phyloP scores from a whole-genome alignment of 2,329 filamentous ascomycete species.

The Alternaria gaisen region DNA sequence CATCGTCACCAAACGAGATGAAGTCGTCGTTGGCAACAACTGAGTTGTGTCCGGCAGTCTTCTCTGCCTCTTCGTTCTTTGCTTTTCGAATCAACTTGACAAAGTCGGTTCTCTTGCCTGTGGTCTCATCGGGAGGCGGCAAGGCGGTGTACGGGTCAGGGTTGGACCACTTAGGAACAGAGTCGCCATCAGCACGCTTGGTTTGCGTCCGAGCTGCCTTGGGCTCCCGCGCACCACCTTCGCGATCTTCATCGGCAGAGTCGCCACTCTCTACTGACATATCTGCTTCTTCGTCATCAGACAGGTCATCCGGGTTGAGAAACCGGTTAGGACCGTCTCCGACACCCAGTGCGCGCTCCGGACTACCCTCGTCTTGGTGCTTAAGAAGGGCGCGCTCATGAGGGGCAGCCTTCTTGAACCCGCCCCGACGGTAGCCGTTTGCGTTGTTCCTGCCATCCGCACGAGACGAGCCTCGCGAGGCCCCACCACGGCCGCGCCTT shows the following conservation, averaged over 20 bases:
- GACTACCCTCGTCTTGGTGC: constrained; percentile 52
- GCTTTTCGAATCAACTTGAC: constrained; percentile 93
- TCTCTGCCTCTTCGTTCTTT: constrained; percentile 66
- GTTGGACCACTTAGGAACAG: constrained; percentile 86
- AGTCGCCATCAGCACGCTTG: constrained; percentile 41
- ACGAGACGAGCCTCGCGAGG: constrained; percentile 22
- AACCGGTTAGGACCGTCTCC: constrained; percentile 53
- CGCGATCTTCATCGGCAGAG: constrained; percentile 27
- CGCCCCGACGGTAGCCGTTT: constrained; percentile 26
- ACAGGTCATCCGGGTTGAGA: constrained; percentile 50
- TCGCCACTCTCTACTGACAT: constrained; percentile 43
- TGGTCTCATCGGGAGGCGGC: constrained; percentile 76
- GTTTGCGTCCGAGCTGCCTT: constrained; percentile 36
- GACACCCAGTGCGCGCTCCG: constrained; percentile 58
- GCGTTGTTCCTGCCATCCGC: constrained; percentile 29
- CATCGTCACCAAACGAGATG: constrained; percentile 76
- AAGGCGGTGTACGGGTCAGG: constrained; percentile 91
- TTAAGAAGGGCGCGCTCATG: constrained; percentile 57
- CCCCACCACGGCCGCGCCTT: constrained; percentile 31
- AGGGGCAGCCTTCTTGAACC: constrained; percentile 45
- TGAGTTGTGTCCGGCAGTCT: constrained; percentile 62
- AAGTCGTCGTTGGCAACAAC: constrained; percentile 74
- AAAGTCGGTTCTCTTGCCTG: constrained; percentile 82
- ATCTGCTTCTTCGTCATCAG: constrained; percentile 49
- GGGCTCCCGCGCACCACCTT: constrained; percentile 23